phyloP scores from a whole-genome alignment of 441 rosid genomes.

The Populus tomentosa region DNA sequence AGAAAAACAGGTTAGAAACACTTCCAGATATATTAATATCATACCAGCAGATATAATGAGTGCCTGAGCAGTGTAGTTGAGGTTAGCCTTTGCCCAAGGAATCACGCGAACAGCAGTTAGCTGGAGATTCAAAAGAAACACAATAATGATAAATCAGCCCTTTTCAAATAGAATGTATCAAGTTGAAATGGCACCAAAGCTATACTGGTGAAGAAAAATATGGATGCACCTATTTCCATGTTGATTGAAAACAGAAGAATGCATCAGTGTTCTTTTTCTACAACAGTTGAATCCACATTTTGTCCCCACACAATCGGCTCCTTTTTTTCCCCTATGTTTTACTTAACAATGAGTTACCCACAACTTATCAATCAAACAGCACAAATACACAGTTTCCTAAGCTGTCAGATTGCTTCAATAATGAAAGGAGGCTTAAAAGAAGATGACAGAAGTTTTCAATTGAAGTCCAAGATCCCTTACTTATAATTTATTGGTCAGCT shows the following conservation, averaged over 20 bases:
- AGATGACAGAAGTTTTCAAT: background rate
- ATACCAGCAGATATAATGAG: slow-evolving; percentile 68
- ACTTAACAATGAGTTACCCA: background rate
- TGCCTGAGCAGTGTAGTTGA: slow-evolving; percentile 78
- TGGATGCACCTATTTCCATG: background rate
- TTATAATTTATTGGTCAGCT: background rate
- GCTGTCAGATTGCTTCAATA: background rate
- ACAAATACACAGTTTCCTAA: background rate
- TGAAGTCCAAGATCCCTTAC: background rate
- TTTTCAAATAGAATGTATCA: background rate
- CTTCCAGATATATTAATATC: background rate
- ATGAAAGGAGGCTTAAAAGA: background rate
- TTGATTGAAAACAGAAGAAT: background rate
- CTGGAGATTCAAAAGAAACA: slow-evolving; percentile 27
- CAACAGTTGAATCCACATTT: background rate
- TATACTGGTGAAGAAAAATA: background rate
- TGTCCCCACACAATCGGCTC: background rate
- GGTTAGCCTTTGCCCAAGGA: slow-evolving; percentile 88
- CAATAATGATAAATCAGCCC: background rate
- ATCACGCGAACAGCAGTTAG: slow-evolving; percentile 48
- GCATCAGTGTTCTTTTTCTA: background rate
- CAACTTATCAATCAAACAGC: background rate
- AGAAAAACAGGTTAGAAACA: background rate
- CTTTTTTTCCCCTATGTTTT: background rate
- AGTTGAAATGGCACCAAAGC: background rate